Evolutionary conservation across 2,329 filamentous ascomycete species (phyloP).

Genomic region (Curvularia eragrostidis): DNA sequence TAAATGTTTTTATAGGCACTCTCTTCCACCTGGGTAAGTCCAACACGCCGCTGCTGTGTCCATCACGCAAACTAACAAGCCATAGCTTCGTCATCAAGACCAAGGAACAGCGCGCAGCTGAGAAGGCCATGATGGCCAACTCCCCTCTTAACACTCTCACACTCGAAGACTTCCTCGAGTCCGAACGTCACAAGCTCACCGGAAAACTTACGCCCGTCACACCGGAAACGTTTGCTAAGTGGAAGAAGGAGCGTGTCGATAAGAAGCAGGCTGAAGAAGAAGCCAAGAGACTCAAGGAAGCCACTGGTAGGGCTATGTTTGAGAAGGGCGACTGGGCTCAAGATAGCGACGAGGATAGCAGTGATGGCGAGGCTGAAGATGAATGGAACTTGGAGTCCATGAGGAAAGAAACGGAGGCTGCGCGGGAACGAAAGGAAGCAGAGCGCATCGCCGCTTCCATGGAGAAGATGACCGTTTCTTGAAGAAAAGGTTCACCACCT

Average conservation of each 20-base stretch:
- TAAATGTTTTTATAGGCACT: constrained; percentile 98
- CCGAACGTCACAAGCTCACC: constrained; percentile 92
- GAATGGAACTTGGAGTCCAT: constrained; percentile 83
- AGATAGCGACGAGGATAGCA: constrained; percentile 60
- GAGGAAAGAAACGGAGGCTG: constrained; percentile 80
- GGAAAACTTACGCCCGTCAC: constrained; percentile 93
- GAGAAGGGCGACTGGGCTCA: constrained; percentile 92
- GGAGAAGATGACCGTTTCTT: constrained; percentile 31
- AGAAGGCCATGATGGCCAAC: constrained; percentile 96
- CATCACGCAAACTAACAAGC: constrained; percentile 16
- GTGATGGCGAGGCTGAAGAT: constrained; percentile 66
- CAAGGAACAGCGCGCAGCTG: constrained; percentile 92
- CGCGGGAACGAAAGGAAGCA: constrained; percentile 78
- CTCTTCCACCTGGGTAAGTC: constrained; percentile 87
- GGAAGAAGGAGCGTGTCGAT: constrained; percentile 92
- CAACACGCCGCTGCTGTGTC: neutral
- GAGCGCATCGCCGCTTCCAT: constrained; percentile 60
- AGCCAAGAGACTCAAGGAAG: constrained; percentile 89
- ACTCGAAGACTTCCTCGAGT: constrained; percentile 95
- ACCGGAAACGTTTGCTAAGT: constrained; percentile 89
- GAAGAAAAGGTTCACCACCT: constrained; percentile 11
- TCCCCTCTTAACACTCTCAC: constrained; percentile 93
- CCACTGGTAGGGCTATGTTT: constrained; percentile 92
- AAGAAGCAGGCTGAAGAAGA: constrained; percentile 97
- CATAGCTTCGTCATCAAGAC: constrained; percentile 92